These are phyloP conservation scores for carrot (Daucus carota) DNA, from an alignment of 129 eudicot genomes.

Conservation along the genomic window DNA sequence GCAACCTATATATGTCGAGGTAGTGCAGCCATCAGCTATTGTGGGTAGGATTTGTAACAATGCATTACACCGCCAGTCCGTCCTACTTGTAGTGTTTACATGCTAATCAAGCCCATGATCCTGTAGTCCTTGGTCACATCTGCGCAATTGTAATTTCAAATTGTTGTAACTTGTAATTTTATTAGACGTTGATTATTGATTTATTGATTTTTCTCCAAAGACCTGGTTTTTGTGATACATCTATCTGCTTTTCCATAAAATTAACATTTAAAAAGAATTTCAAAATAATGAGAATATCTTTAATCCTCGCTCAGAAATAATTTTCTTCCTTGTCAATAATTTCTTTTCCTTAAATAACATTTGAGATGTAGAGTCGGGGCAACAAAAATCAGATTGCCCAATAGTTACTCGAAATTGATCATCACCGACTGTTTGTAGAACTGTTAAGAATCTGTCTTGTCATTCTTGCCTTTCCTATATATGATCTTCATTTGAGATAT, in stretches of 20 bases:
- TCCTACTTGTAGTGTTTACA: constrained; percentile 30
- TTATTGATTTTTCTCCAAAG: constrained; percentile 62
- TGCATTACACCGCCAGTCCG: constrained; percentile 12
- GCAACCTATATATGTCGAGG: constrained; percentile 29
- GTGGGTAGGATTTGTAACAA: constrained; percentile 31
- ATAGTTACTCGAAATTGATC: background rate
- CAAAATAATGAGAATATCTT: background rate
- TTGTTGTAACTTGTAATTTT: constrained; percentile 16
- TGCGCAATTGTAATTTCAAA: background rate
- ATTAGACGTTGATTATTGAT: constrained; percentile 54
- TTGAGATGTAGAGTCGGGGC: background rate
- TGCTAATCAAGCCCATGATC: constrained; percentile 32
- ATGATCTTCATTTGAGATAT: background rate
- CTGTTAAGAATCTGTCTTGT: background rate
- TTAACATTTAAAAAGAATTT: background rate
- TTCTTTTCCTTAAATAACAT: background rate
- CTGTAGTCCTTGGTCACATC: constrained; percentile 42
- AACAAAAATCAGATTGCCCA: background rate
- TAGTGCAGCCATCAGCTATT: constrained; percentile 23
- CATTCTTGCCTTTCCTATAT: constrained; percentile 6
- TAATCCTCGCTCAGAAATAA: background rate
- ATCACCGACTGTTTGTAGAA: background rate
- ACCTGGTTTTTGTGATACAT: constrained; percentile 21
- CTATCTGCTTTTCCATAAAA: background rate
- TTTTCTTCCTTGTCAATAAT: background rate